Base-by-base conservation (phyloP, 768 basidiomycete genomes). In the Scleroderma bovista region DNA sequence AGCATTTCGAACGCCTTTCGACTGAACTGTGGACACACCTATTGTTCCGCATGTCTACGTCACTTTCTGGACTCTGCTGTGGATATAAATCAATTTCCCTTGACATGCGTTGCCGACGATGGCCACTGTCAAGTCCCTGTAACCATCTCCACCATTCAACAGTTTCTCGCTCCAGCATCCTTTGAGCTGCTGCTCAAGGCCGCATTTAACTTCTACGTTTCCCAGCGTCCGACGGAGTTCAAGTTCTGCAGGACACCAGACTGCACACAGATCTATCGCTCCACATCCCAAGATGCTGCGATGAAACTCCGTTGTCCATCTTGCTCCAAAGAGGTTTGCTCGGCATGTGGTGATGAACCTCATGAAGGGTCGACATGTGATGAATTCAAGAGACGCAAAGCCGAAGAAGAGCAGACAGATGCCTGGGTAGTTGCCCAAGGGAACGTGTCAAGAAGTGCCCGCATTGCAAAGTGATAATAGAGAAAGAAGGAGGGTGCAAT, bases 191-290 rank as follows among this genome's bases (percentile, higher is more conserved):
- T 90, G 31, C 67, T 79, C 3, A 69, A 78, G 32, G 75, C 81
- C 0, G 77, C 85, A 0, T 83, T 83, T 57, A 66, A 76, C 0
- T 64, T 75, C 0, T 71, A 88, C 59, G 69, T 90, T 15, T 76
- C 79, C 46, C 69, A 76, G 11, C 76, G 75, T 37, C 75, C 84
- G 0, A 66, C 71, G 12, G 81, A 87, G 48, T 83, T 84, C 57
- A 76, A 78, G 53, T 85, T 78, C 58, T 92, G 88, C 65, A 88
- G 86, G 1, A 84, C 87, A 0, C 83, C 89, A 0, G 86, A 91
- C 60, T 92, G 88, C 52, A 70, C 71, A 0, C 84, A 88, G 61
- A 73, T 89, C 5, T 91, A 91, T 63, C 81, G 86, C 16, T 60
- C 72, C 5, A 74, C 71, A 1, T 64, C 69, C 5, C 57, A 57